phyloP scores from a whole-genome alignment of 1,284 basidiomycete species.

The Rhodofomes roseus region DNA sequence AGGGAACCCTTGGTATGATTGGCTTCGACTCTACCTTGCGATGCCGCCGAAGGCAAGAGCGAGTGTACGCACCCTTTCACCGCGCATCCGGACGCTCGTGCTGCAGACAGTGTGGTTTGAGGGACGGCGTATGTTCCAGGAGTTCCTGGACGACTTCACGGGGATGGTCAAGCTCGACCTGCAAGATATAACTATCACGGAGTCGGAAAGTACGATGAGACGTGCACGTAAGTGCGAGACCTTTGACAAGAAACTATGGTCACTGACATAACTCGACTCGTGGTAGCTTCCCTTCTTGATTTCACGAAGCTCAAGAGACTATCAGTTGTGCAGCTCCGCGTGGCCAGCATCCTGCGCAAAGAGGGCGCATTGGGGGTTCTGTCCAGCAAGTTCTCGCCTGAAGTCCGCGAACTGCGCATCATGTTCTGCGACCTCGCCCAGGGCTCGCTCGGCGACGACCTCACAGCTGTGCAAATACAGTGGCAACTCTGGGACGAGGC shows the following conservation, averaged over 20 bases:
- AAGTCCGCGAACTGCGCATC: not conserved
- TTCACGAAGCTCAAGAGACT: not conserved
- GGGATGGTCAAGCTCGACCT: not conserved
- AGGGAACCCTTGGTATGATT: not conserved
- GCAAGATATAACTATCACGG: not conserved
- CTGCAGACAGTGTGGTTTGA: not conserved
- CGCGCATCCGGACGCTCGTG: not conserved
- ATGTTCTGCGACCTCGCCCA: not conserved
- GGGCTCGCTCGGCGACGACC: not conserved
- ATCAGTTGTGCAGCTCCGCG: not conserved
- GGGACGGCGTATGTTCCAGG: not conserved
- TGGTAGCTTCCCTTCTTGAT: not conserved
- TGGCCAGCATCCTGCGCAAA: not conserved
- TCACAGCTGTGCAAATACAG: not conserved
- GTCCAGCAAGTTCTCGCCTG: not conserved
- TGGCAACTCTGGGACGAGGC: conserved; percentile 1
- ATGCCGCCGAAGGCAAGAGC: not conserved
- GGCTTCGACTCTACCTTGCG: not conserved
- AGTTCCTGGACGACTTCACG: not conserved
- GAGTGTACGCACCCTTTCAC: not conserved
- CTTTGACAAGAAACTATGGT: not conserved
- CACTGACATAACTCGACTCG: not conserved
- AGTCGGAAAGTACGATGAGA: too few relatives aligned
- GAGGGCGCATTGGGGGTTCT: not conserved
- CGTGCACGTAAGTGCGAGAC: not conserved